These are phyloP conservation scores for Colletotrichum noveboracense DNA, from an alignment of 2,329 filamentous ascomycete genomes.

Conservation along the genomic window DNA sequence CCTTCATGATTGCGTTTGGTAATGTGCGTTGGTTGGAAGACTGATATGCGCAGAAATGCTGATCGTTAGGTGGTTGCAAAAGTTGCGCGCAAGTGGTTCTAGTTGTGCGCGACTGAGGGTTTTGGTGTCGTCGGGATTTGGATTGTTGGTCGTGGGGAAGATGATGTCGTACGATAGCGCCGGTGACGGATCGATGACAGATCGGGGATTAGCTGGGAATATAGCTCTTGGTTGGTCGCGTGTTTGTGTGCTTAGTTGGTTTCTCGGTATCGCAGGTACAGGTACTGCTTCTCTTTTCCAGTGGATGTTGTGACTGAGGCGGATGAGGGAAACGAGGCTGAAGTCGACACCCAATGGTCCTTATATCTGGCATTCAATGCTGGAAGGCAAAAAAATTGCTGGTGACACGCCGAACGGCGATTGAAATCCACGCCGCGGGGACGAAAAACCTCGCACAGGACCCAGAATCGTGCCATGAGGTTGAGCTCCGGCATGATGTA, in stretches of 20 bases:
- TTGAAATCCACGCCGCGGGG: slow-evolving; percentile 11
- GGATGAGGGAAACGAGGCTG: not conserved
- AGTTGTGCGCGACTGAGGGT: not conserved
- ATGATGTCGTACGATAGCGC: slow-evolving; percentile 15
- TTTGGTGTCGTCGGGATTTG: slow-evolving; percentile 1
- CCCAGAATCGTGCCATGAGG: slow-evolving; percentile 20
- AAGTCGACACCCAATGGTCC: not conserved
- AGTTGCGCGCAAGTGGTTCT: not conserved
- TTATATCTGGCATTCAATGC: not conserved
- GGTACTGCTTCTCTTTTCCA: not conserved
- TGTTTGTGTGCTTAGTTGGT: not conserved
- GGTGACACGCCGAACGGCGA: slow-evolving; percentile 11
- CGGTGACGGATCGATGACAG: slow-evolving; percentile 17
- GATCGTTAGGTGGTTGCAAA: not conserved
- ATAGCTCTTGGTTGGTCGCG: not conserved
- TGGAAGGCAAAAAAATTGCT: not conserved
- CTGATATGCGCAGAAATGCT: not conserved
- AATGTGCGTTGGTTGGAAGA: not conserved
- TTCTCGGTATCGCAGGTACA: not conserved
- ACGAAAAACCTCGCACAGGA: slow-evolving; percentile 9
- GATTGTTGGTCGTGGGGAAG: not conserved
- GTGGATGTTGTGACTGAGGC: not conserved
- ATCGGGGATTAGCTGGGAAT: not conserved
- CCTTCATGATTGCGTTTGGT: slow-evolving; percentile 73
- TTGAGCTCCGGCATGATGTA: slow-evolving; percentile 20